A percentile compares a stretch with the other conserved stretches of the same genome.
phyloP scores from a whole-genome alignment of 495 filamentous ascomycete species.

The Penicilliopsis zonata region DNA sequence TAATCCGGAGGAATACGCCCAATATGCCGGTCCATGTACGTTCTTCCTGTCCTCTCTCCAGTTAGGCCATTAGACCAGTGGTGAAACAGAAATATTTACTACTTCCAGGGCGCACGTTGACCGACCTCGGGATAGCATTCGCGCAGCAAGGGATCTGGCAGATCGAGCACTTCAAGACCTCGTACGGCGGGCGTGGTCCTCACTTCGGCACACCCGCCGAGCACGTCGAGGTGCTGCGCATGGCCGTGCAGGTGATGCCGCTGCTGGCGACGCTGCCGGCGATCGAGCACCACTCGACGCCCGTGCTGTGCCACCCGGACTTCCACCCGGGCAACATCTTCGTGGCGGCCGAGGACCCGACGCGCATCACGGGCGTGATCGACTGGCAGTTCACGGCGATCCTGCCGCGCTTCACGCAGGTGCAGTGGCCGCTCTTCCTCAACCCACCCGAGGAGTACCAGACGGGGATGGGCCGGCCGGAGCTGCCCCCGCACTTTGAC shows the following conservation, averaged over 20 bases:
- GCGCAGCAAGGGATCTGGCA: slow-evolving; percentile 2
- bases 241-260: slow-evolving; percentile 5
- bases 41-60: neutral
- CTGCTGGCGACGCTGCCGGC: slow-evolving; percentile 2
- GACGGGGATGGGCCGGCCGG: slow-evolving; percentile 9
- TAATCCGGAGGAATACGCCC: slow-evolving; percentile 3
- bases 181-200: neutral
- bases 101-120: slow-evolving; percentile 7
- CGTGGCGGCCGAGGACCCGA: slow-evolving; percentile 10
- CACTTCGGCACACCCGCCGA: slow-evolving; percentile 3
- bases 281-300: slow-evolving; percentile 4
- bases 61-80: neutral
- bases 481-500: slow-evolving; percentile 14
- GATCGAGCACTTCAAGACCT: neutral
- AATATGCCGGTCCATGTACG: slow-evolving; percentile 13
- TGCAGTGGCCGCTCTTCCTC: slow-evolving; percentile 18
- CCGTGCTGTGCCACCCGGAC: slow-evolving; percentile 17
- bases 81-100: neutral
- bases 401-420: slow-evolving; percentile 15
- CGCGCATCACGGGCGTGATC: slow-evolving; percentile 11
- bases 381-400: slow-evolving; percentile 15
- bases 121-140: slow-evolving; percentile 5
- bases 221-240: slow-evolving; percentile 5
- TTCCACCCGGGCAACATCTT: slow-evolving; percentile 24
- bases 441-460: slow-evolving; percentile 11